These are phyloP conservation scores for Russula vinacea DNA, from an alignment of 768 basidiomycete genomes.

Conservation along the genomic window DNA sequence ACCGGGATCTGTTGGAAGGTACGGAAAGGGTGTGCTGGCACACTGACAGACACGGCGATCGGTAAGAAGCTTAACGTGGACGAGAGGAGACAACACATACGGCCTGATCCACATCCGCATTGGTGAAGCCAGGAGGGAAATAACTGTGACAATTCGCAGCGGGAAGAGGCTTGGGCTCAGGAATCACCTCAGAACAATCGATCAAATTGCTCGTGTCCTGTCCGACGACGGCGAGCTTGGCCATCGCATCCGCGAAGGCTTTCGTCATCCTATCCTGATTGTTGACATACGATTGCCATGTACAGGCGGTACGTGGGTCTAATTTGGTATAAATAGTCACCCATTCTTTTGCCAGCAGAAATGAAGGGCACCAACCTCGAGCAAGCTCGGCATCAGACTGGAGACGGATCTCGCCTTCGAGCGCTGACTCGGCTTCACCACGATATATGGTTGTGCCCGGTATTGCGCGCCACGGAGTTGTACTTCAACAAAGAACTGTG, in stretches of 20 bases:
- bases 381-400: slow-evolving; percentile 26
- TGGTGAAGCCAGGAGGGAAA: slow-evolving; percentile 32
- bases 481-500: slow-evolving; percentile 35
- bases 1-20: slow-evolving; percentile 37
- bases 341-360: neutral
- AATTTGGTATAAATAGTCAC: slow-evolving; percentile 2
- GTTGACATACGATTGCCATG: slow-evolving; percentile 45
- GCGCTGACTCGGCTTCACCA: slow-evolving; percentile 1
- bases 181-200: slow-evolving; percentile 49
- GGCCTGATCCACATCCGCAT: slow-evolving; percentile 31
- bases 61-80: neutral
- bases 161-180: slow-evolving; percentile 35
- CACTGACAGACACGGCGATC: slow-evolving; percentile 31
- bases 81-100: neutral
- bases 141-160: slow-evolving; percentile 19
- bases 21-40: slow-evolving; percentile 39
- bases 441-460: neutral
- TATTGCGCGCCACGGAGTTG: slow-evolving; percentile 19
- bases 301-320: slow-evolving; percentile 47
- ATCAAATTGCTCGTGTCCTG: slow-evolving; percentile 39
- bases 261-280: slow-evolving; percentile 30
- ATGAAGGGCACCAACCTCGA: slow-evolving; percentile 23
- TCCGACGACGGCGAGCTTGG: slow-evolving; percentile 44
- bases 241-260: slow-evolving; percentile 44
- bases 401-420: slow-evolving; percentile 18